A percentile compares a stretch with the other conserved stretches of the same genome.
phyloP scores from a whole-genome alignment of 176 grass and related monocot genomes.

The Bonia amplexicaulis region DNA sequence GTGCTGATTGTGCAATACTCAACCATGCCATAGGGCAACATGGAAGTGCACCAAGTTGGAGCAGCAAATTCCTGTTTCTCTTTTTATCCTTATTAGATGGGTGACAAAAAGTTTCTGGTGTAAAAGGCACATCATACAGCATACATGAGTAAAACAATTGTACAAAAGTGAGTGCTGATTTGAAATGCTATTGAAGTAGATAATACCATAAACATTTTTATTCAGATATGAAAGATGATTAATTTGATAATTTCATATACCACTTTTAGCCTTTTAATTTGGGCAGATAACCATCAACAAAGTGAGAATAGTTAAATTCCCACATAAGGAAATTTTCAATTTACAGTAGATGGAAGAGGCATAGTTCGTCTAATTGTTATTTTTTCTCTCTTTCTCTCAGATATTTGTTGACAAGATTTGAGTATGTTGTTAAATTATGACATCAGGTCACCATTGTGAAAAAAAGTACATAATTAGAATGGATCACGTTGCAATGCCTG shows the following conservation, averaged over 20 bases:
- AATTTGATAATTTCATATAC: not conserved
- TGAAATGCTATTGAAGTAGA: not conserved
- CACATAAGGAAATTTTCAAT: not conserved
- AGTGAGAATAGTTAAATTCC: not conserved
- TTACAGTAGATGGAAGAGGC: not conserved
- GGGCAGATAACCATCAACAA: not conserved
- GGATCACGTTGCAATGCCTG: not conserved
- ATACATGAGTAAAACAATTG: not conserved
- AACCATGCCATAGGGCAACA: conserved; percentile 65
- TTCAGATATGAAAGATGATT: not conserved
- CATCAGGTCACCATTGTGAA: not conserved
- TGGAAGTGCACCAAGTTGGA: conserved; percentile 34
- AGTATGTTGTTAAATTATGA: not conserved
- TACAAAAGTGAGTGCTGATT: not conserved
- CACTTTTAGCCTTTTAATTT: not conserved
- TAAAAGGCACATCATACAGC: not conserved
- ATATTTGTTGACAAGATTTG: not conserved
- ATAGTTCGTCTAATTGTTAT: not conserved
- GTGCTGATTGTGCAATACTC: conserved; percentile 43
- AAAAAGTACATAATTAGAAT: too few species aligned
- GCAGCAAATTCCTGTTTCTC: conserved; percentile 28
- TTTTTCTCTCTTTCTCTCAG: not conserved
- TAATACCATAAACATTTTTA: not conserved
- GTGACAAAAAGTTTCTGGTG: not conserved
- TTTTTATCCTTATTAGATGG: not conserved